These are phyloP conservation scores for Piper longum DNA, from an alignment of 164 flowering plant species.

Conservation along the genomic window DNA sequence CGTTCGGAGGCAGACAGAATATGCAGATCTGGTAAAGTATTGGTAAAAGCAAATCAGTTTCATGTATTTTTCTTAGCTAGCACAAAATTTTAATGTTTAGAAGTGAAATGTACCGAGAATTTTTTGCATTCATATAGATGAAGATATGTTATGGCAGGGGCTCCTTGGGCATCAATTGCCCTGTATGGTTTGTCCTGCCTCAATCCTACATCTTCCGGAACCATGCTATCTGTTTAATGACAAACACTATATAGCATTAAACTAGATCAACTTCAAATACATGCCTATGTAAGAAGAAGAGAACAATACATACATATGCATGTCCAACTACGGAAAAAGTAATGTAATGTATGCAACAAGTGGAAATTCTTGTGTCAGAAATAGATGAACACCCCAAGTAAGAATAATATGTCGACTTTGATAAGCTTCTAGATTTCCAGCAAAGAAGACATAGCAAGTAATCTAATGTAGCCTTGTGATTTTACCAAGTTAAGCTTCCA, in stretches of 20 bases:
- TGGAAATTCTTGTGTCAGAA: too few relatives aligned
- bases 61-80: not conserved
- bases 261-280: not conserved
- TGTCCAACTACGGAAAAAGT: too few relatives aligned
- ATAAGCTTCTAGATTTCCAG: too few relatives aligned
- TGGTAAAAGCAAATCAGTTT: not conserved
- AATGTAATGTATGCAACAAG: too few relatives aligned
- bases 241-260: too few relatives aligned
- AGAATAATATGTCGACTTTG: too few relatives aligned
- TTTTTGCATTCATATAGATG: slow-evolving; percentile 47
- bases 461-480: too few relatives aligned
- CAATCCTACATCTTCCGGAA: slow-evolving; percentile 68
- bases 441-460: too few relatives aligned
- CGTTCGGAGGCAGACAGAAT: slow-evolving; percentile 62
- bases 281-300: too few relatives aligned
- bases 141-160: slow-evolving; percentile 38
- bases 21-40: slow-evolving; percentile 40
- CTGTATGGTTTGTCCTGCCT: slow-evolving; percentile 26
- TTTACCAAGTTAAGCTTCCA: too few relatives aligned
- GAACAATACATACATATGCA: too few relatives aligned
- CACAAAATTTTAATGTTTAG: not conserved
- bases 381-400: too few relatives aligned
- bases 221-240: slow-evolving; percentile 39
- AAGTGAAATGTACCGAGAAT: slow-evolving; percentile 47
- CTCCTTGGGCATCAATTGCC: slow-evolving; percentile 12